Evolutionary conservation across 2,329 filamentous ascomycete genomes (phyloP).

Genomic region (Aspergillus chevalieri): DNA sequence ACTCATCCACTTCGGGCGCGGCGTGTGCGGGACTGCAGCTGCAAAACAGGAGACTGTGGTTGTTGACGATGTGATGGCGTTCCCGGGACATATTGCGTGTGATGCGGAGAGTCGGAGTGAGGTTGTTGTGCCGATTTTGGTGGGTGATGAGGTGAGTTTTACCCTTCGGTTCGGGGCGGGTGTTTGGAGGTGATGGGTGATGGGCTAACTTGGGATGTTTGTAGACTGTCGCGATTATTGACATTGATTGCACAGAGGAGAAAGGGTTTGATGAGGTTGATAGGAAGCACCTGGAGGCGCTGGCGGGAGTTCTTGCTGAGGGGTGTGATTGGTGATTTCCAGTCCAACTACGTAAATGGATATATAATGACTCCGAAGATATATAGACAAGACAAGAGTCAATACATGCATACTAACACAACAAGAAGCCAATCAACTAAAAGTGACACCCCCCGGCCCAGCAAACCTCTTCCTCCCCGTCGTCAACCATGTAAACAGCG

Average conservation of each 20-base stretch:
- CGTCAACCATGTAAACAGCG: slow-evolving; percentile 47
- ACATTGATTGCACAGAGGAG: slow-evolving; percentile 41
- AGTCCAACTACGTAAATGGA: no score
- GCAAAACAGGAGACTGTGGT: slow-evolving; percentile 33
- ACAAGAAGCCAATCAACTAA: no score
- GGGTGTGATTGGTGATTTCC: slow-evolving; percentile 36
- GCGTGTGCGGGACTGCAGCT: slow-evolving; percentile 44
- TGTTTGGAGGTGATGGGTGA: neutral
- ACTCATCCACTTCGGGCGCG: slow-evolving; percentile 40
- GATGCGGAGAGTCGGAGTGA: slow-evolving; percentile 45
- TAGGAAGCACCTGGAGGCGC: slow-evolving; percentile 35
- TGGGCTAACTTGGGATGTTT: slow-evolving; percentile 1
- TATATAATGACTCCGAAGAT: no score
- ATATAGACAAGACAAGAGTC: no score
- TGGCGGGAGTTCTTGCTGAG: slow-evolving; percentile 35
- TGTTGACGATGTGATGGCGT: slow-evolving; percentile 39
- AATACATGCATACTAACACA: no score
- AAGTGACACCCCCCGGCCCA: slow-evolving; percentile 34
- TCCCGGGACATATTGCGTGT: slow-evolving; percentile 47
- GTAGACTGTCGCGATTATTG: slow-evolving; percentile 44
- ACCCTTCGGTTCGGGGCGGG: neutral
- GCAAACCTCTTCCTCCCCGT: slow-evolving; percentile 47
- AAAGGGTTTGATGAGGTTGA: slow-evolving; percentile 42
- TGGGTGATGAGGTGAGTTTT: slow-evolving; percentile 32
- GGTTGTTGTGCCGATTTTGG: slow-evolving; percentile 44